Evolutionary conservation across 257 asterid species (phyloP), one percentile per base, ranked within the genome.

Genomic region (Capsicum pubescens): DNA sequence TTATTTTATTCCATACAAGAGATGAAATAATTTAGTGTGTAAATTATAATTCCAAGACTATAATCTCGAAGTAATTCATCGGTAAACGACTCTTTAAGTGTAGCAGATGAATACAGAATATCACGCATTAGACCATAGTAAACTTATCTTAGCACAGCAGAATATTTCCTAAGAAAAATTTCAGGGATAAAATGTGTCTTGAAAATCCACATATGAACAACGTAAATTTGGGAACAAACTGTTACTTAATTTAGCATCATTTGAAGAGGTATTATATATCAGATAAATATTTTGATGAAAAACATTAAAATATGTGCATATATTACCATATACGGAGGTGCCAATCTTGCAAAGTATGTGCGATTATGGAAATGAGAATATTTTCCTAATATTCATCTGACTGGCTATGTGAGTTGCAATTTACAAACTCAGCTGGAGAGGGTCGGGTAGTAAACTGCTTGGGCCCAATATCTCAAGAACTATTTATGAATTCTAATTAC

Each of bases 351-450:
- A 3, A 48, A 17, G 60, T 19, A 0, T 19, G 58, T 74, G 42
- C 42, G 58, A 19, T 48, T 50, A 11, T 50, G 80, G 44, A 15
- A 19, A 2, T 42, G 17, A 44, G 36, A n/a, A n/a, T n/a, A n/a
- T n/a, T n/a, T n/a, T n/a, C n/a, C n/a, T n/a, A n/a, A n/a, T n/a
- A n/a, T n/a, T n/a, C n/a, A n/a, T n/a, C n/a, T n/a, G n/a, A n/a
- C n/a, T n/a, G n/a, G n/a, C n/a, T n/a, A n/a, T n/a, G 11, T 66
- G 72, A 32, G 79, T 44, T 44, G 79, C 79, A 71, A 42, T 60
- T n/a, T 60, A 60, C 67, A 39, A 42, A 16, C 35, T 42, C 32
- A 42, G 16, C 80, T 71, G 39, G n/a, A 46, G 39, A 12, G 79
- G 58, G 59, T n/a, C 80, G 80, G 80, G 42, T 71, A 19, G 39